These are phyloP conservation scores for Penicillium psychrosexuale DNA, from an alignment of 2,329 filamentous ascomycete species.

Conservation along the genomic window DNA sequence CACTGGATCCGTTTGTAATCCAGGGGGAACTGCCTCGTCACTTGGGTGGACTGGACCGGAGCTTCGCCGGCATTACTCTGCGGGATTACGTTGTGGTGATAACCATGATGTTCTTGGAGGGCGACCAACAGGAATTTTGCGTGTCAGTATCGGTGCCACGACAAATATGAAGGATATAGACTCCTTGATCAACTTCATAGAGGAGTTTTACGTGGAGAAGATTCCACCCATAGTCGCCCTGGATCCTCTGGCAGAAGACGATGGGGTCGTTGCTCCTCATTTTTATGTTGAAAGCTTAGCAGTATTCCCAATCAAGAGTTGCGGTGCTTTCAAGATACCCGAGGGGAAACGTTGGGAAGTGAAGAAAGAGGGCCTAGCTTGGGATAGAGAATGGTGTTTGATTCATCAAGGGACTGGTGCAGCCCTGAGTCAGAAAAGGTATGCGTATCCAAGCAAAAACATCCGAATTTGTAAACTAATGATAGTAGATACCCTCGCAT, in stretches of 20 bases:
- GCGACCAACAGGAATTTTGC: conserved; percentile 82
- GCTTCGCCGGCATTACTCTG: conserved; percentile 77
- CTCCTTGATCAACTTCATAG: conserved; percentile 66
- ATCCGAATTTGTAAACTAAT: neutral
- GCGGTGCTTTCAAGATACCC: conserved; percentile 73
- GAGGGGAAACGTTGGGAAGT: conserved; percentile 67
- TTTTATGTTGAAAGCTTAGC: conserved; percentile 63
- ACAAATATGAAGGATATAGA: conserved; percentile 73
- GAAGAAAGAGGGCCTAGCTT: conserved; percentile 75
- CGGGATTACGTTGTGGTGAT: conserved; percentile 78
- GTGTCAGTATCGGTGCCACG: conserved; percentile 86
- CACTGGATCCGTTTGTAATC: conserved; percentile 88
- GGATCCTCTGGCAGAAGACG: conserved; percentile 13
- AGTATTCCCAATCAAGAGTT: conserved; percentile 94
- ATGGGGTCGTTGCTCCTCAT: conserved; percentile 16
- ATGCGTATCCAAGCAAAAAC: conserved; percentile 33
- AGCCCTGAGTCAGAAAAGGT: conserved; percentile 82
- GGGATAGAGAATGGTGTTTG: conserved; percentile 97
- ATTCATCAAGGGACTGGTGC: conserved; percentile 81
- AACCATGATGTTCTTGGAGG: conserved; percentile 78
- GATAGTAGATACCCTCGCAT: conserved; percentile 60
- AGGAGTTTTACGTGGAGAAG: conserved; percentile 61
- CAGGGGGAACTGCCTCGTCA: conserved; percentile 73
- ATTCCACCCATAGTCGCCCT: conserved; percentile 17
- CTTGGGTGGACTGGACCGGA: conserved; percentile 76